Conservation (phyloP, 2,329 filamentous ascomycete genomes). For the Aureobasidium sp. region DNA sequence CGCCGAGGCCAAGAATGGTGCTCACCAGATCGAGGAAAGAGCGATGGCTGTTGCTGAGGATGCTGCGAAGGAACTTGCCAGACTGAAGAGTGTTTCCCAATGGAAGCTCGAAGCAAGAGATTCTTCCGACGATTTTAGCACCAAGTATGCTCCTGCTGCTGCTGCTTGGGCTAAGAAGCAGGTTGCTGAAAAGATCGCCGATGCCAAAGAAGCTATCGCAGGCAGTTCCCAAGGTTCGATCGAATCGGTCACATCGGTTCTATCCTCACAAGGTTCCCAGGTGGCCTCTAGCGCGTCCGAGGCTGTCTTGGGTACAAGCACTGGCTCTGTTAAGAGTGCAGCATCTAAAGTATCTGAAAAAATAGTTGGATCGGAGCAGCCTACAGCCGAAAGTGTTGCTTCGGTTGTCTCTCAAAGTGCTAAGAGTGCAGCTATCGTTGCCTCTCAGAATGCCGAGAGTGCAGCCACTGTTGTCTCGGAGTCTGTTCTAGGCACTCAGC, state of each 20-base stretch:
- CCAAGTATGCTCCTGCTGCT: conserved; percentile 54
- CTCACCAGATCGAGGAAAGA: conserved; percentile 63
- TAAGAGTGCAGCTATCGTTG: conserved; percentile 17
- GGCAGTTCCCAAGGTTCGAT: conserved; percentile 30
- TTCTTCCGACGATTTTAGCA: conserved; percentile 69
- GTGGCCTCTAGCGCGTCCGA: conserved; percentile 26
- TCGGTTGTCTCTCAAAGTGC: conserved; percentile 21
- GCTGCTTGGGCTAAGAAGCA: conserved; percentile 41
- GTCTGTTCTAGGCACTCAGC: conserved; percentile 20
- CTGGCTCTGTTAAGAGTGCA: conserved; percentile 45
- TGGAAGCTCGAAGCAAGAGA: conserved; percentile 79
- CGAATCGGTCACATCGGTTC: conserved; percentile 31
- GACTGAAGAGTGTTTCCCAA: conserved; percentile 73
- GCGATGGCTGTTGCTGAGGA: conserved; percentile 74
- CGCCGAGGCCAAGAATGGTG: conserved; percentile 58
- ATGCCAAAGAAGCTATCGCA: conserved; percentile 31
- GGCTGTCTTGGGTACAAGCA: conserved; percentile 32
- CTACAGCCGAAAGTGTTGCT: conserved; percentile 16
- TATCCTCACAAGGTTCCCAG: conserved; percentile 25
- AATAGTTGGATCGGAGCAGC: conserved; percentile 6
- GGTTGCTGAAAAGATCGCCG: conserved; percentile 27
- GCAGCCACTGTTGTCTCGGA: conserved; percentile 5
- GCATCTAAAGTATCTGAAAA: conserved; percentile 50
- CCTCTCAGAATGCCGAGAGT: conserved; percentile 17
- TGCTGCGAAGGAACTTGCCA: conserved; percentile 70